These are phyloP conservation scores for Dipodascus geniculatus DNA, from an alignment of 805 yeast genomes.

Conservation along the genomic window DNA sequence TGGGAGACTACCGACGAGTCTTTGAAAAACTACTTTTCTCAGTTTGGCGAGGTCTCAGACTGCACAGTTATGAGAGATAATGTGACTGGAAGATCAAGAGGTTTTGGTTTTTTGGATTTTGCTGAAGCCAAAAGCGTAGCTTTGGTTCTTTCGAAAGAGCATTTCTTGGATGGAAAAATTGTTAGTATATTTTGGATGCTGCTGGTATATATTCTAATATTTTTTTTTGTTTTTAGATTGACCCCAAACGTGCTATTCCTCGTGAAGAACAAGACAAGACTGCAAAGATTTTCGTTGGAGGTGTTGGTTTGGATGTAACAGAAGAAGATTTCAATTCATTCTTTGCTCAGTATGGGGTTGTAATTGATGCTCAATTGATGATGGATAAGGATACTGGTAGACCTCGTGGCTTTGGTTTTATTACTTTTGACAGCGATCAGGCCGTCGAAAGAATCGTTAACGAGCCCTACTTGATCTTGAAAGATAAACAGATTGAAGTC, in stretches of 20 bases:
- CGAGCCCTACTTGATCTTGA: slow-evolving; percentile 68
- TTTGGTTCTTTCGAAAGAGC: slow-evolving; percentile 75
- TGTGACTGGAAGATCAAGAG: slow-evolving; percentile 79
- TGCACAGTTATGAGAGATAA: slow-evolving; percentile 88
- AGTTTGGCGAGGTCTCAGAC: slow-evolving; percentile 82
- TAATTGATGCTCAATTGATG: slow-evolving; percentile 94
- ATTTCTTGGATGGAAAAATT: slow-evolving; percentile 85
- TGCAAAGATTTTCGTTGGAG: slow-evolving; percentile 95
- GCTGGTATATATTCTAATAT: neutral
- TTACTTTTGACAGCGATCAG: slow-evolving; percentile 87
- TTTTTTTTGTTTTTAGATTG: slow-evolving; percentile 35
- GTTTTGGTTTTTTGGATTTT: slow-evolving; percentile 90
- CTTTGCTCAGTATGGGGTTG: slow-evolving; percentile 78
- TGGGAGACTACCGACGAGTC: slow-evolving; percentile 96
- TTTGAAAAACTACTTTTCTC: slow-evolving; percentile 66
- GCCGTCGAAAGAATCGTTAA: slow-evolving; percentile 86
- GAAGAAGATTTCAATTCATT: slow-evolving; percentile 81
- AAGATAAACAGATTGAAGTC: slow-evolving; percentile 52
- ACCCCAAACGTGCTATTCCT: slow-evolving; percentile 95
- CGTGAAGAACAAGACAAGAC: slow-evolving; percentile 95
- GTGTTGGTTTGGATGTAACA: slow-evolving; percentile 86
- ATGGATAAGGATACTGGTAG: slow-evolving; percentile 94
- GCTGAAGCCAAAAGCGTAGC: slow-evolving; percentile 72
- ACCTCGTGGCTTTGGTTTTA: slow-evolving; percentile 94
- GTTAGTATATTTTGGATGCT: slow-evolving; percentile 6